These are phyloP conservation scores for Phytophthora palmivora DNA, from an alignment of 352 stramenopile species.

Conservation along the genomic window DNA sequence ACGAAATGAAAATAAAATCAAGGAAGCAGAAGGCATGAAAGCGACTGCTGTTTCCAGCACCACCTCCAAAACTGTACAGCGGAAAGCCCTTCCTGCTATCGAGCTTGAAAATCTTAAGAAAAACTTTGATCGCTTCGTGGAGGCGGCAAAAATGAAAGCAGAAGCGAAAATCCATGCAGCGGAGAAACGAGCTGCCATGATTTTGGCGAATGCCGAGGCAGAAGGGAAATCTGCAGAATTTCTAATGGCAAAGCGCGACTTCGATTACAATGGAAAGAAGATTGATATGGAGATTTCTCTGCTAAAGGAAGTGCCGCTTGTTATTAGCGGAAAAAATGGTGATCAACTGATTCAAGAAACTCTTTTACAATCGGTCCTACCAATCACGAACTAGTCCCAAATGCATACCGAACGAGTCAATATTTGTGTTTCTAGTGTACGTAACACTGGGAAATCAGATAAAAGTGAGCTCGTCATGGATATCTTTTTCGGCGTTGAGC, in stretches of 20 bases:
- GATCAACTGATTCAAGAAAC: slow-evolving; percentile 77
- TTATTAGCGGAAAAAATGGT: slow-evolving; percentile 81
- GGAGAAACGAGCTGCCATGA: slow-evolving; percentile 51
- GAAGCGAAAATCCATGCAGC: slow-evolving; percentile 67
- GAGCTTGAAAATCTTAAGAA: slow-evolving; percentile 53
- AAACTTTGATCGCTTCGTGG: slow-evolving; percentile 70
- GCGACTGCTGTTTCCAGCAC: slow-evolving; percentile 63
- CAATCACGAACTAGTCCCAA: too few relatives aligned
- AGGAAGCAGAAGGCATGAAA: slow-evolving; percentile 71
- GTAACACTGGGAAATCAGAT: too few relatives aligned
- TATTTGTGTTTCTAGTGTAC: too few relatives aligned
- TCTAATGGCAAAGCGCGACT: slow-evolving; percentile 68
- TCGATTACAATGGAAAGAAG: slow-evolving; percentile 75
- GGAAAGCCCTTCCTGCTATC: slow-evolving; percentile 69
- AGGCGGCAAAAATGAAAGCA: slow-evolving; percentile 58
- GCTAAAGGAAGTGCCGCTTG: slow-evolving; percentile 55
- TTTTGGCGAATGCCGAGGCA: slow-evolving; percentile 54
- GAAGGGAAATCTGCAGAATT: slow-evolving; percentile 56
- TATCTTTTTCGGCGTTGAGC: too few relatives aligned
- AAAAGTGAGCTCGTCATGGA: too few relatives aligned
- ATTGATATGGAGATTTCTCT: slow-evolving; percentile 59
- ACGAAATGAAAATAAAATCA: slow-evolving; percentile 70
- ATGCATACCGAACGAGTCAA: too few relatives aligned
- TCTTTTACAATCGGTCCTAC: slow-evolving; percentile 36
- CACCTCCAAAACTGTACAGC: slow-evolving; percentile 62